These are phyloP conservation scores for Apophysomyces trapeziformis DNA, from an alignment of 371 early-diverging fungal species.

Conservation along the genomic window DNA sequence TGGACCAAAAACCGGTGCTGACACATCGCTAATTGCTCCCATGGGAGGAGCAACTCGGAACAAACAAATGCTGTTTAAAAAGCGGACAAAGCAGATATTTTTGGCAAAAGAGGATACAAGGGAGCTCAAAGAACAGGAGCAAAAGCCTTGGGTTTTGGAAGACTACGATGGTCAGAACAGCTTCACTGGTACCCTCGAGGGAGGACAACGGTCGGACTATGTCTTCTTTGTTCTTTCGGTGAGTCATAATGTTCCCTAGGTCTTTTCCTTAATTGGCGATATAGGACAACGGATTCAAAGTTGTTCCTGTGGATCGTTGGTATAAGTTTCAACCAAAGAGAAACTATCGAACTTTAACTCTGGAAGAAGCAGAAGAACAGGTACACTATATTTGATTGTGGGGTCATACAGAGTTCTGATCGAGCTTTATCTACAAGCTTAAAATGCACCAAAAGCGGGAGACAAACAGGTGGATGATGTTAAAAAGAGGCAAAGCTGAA, in stretches of 20 bases:
- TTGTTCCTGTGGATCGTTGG: conserved; percentile 87
- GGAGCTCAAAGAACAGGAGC: conserved; percentile 72
- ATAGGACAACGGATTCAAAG: conserved; percentile 81
- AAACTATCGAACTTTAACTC: conserved; percentile 78
- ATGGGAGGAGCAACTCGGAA: conserved; percentile 80
- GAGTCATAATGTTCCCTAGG: not conserved
- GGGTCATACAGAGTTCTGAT: not conserved
- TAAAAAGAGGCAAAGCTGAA: conserved; percentile 51
- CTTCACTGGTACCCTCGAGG: conserved; percentile 80
- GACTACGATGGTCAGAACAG: conserved; percentile 72
- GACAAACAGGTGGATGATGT: conserved; percentile 78
- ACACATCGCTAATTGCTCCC: conserved; percentile 78
- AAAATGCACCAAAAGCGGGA: conserved; percentile 62
- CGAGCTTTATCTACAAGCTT: conserved; percentile 16
- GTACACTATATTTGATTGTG: conserved; percentile 35
- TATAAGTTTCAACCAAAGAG: conserved; percentile 89
- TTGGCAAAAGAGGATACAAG: conserved; percentile 77
- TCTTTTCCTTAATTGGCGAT: not conserved
- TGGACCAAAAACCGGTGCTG: conserved; percentile 67
- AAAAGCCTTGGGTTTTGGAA: conserved; percentile 80
- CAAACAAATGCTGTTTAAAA: conserved; percentile 82
- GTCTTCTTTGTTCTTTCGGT: conserved; percentile 78
- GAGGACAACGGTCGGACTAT: conserved; percentile 77
- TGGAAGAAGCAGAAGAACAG: conserved; percentile 94
- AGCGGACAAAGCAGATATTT: conserved; percentile 80